Evolutionary conservation across 2,329 filamentous ascomycete species (phyloP), one percentile per base, ranked within the genome.

Genomic region (Pestalotiopsis sp.): DNA sequence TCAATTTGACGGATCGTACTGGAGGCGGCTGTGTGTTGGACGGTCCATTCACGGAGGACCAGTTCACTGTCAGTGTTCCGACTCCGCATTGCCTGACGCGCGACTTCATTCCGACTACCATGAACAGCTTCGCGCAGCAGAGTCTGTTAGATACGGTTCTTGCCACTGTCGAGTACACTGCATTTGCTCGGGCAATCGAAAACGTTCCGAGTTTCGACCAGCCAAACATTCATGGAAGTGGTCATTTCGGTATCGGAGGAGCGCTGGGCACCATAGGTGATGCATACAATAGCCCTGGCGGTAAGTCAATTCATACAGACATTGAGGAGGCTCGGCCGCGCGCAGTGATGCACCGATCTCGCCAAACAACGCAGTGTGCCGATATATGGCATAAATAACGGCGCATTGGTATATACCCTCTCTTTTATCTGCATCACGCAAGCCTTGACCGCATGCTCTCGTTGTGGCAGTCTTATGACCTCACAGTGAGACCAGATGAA

Each of bases 181-280:
- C 72, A 30, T 66, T 66, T 20, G 65, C 65, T 5, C 44, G 67
- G 44, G 66, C 71, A 20, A 69, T 74, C 22, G 61, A 40, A 13
- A 20, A 68, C 11, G 74, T 81, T 48, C 66, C 58, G 10, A 70
- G 70, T n/a, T 82, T 82, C 68, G 57, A 66, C 57, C 77, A 81
- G 73, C 72, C 70, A 48, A 66, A 67, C 38, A 78, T 81, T 76
- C 77, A 81, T 71, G 78, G 77, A 0, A 69, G 75, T 20, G 72
- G 73, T 38, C 68, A 66, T 10, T 68, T 62, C 2, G 73, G 72
- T 7, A 68, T 69, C 1, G 68, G 76, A 26, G 77, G 76, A 4
- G 72, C 76, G 74, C 71, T 9, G 75, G 76, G 5, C 62, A 75
- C 72, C 20, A 70, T 77, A 4, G 74, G 74, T 55, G 76, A 76